Base-by-base conservation (phyloP, 2,329 filamentous ascomycete genomes). In the Cladosporium sp. region DNA sequence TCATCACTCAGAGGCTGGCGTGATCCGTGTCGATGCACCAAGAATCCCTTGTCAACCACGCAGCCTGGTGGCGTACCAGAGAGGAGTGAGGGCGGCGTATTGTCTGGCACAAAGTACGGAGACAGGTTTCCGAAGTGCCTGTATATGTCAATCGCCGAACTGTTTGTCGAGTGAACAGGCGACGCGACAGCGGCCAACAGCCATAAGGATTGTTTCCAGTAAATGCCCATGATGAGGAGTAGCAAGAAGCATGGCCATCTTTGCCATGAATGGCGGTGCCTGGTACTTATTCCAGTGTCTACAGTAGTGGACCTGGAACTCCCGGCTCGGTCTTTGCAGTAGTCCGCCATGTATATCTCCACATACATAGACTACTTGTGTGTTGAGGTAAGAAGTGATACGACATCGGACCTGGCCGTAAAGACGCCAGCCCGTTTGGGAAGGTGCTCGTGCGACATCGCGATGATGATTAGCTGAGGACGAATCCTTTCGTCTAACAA, bases 41-140 rank as follows among this genome's bases (percentile, higher is more conserved):
- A 26, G 23, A 53, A 53, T n/a, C 49, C 49, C n/a, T 53, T 53
- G 14, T 53, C 49, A 16, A 53, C 49, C 26, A 28, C 26, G 25
- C 49, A 53, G 13, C 49, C 49, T 16, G 49, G 49, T n/a, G 49
- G 49, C 7, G 49, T 30, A 10, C 49, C 49, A 18, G 25, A 30
- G 23, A 53, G 49, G 25, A 53, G 49, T 11, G 49, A 53, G 23
- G 49, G 14, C 8, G 49, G 49, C 49, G 49, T 53, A 10, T 53
- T 53, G 49, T 53, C 49, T 53, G 49, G 49, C 49, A 53, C 49
- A 53, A 53, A 53, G 25, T 53, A 53, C 14, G 49, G 49, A 30
- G 49, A 53, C 23, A 53, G 49, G 25, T 53, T 53, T 53, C 49
- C 49, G 23, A 53, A 30, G 49, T 53, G 49, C 25, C 30, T 53